Evolutionary conservation across 805 yeast species (phyloP), one percentile per base, ranked within the genome.

Genomic region (Candida rishiriensis): DNA sequence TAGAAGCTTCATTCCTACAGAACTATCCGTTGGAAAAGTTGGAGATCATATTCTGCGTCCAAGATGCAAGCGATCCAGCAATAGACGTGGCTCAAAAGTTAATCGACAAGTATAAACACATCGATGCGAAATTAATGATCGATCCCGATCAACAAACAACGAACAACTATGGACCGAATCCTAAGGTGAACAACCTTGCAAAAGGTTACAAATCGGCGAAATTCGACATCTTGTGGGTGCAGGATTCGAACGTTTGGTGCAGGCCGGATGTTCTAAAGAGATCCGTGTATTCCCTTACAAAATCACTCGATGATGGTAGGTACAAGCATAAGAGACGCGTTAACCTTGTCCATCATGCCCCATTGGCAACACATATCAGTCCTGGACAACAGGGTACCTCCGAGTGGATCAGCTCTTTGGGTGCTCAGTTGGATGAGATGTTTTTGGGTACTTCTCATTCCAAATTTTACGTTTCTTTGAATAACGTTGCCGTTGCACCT

Each of bases 241-340:
- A 86, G 67, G 97, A 88, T 64, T 81, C 90, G 26, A 88, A 88
- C 56, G 93, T 86, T 6, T 85, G 88, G 86, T 85, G 83, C 1
- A 65, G 79, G 30, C 78, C 83, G 1, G 78, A 82, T 18, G 74
- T 88, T 1, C 65, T 88, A 52, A 64, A 66, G 13, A 74, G 91
- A 43, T 84, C 95, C 0, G 83, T 87, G 4, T 57, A 53, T 42
- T 72, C 82, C 3, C 62, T 74, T 51, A 62, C 63, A 35, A 62
- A 71, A 13, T 75, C 82, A 34, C 59, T 71, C 21, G 79, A 81
- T 46, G 78, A 81, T 53, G 85, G 83, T 0, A 44, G 60, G 2
- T 15, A 61, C 64, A 44, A 39, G 39, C 18, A 51, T 33, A 10
- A 50, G 48, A 63, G 78, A 35, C 66, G 63, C n/a, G 79, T 87